A percentile compares a stretch with the other conserved stretches of the same genome.
Conservation (phyloP, 208 protist species). For the Naegleria lovaniensis region DNA sequence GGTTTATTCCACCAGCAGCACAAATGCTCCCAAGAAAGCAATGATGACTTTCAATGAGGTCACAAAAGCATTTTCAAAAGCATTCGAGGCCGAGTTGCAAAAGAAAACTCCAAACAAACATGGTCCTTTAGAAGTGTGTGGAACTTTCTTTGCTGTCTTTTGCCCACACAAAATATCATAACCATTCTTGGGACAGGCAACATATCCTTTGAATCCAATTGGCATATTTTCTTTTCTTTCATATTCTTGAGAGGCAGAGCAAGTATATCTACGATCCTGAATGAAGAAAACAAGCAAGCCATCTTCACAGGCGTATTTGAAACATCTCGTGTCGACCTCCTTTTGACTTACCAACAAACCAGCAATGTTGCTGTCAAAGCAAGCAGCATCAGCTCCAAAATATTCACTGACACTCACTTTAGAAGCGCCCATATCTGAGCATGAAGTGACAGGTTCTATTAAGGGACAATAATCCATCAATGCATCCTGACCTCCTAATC, state of each 20-base stretch:
- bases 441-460: background rate
- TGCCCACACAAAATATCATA: background rate
- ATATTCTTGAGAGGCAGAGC: background rate
- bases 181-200: background rate
- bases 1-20: too few relatives aligned
- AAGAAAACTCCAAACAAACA: background rate
- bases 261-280: background rate
- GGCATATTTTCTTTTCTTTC: background rate
- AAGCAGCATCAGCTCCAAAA: background rate
- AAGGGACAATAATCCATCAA: constrained; percentile 5
- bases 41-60: background rate
- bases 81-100: background rate
- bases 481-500: background rate
- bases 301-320: background rate
- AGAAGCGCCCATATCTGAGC: background rate
- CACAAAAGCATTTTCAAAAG: background rate
- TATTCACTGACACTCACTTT: background rate
- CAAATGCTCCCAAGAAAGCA: too few relatives aligned
- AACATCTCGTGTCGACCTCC: background rate
- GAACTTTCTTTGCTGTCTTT: background rate
- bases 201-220: background rate
- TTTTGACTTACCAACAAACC: background rate
- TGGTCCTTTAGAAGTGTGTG: background rate
- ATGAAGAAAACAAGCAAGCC: background rate
- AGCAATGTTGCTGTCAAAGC: background rate